Percentiles rank a stretch among this genome's conserved stretches.
Conservation (phyloP, 1,284 basidiomycete genomes). For the Pyrrhoderma lamaoense region DNA sequence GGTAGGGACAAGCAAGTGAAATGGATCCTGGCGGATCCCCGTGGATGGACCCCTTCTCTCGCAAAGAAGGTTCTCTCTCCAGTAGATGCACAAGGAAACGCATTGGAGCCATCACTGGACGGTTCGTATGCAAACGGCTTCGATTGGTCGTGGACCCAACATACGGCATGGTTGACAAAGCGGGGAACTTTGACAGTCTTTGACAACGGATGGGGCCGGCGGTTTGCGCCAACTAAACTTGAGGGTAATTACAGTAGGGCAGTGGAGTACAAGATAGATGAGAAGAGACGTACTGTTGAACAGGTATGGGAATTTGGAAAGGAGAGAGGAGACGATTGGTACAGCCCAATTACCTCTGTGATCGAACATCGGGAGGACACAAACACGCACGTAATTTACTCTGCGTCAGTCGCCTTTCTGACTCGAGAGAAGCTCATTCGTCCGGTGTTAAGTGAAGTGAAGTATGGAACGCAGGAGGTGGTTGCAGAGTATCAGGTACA, state of each 20-base stretch:
- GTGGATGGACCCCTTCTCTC: slow-evolving; percentile 2
- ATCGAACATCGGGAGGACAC: slow-evolving; percentile 7
- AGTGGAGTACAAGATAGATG: slow-evolving; percentile 6
- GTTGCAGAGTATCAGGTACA: slow-evolving; percentile 4
- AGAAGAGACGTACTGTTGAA: neutral
- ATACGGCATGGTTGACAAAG: slow-evolving; percentile 5
- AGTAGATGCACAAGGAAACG: neutral
- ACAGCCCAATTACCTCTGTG: slow-evolving; percentile 10
- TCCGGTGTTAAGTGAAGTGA: slow-evolving; percentile 3
- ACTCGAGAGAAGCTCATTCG: slow-evolving; percentile 2
- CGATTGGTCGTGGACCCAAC: slow-evolving; percentile 9
- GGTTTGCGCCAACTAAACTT: neutral
- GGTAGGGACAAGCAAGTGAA: slow-evolving; percentile 4
- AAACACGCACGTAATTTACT: slow-evolving; percentile 3
- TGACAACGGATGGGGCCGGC: slow-evolving; percentile 7
- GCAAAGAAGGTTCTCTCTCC: slow-evolving; percentile 4
- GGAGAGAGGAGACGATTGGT: slow-evolving; percentile 5
- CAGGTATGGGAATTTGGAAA: slow-evolving; percentile 8
- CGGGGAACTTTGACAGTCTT: slow-evolving; percentile 3
- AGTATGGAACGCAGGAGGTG: slow-evolving; percentile 6
- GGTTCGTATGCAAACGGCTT: neutral
- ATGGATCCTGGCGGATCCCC: slow-evolving; percentile 10
- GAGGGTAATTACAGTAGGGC: slow-evolving; percentile 5
- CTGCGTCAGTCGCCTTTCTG: slow-evolving; percentile 1
- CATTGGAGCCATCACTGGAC: neutral